Conservation (phyloP, 225 moss, liverwort and hornwort genomes). For the Straminergon stramineum region DNA sequence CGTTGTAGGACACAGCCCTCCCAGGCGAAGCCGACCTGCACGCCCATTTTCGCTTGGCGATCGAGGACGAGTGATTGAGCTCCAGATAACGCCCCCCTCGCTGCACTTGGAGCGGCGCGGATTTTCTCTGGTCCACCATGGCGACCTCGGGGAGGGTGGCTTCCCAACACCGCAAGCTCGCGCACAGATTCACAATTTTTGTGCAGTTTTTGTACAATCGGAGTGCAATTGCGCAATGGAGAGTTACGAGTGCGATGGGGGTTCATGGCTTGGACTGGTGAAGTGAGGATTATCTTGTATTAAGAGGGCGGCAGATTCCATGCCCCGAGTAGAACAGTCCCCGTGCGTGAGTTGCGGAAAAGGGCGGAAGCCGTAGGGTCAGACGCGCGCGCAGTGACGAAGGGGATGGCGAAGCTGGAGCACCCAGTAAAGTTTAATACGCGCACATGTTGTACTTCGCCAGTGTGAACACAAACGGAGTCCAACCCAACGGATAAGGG, state of each 20-base stretch:
- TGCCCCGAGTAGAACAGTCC: too few relatives aligned
- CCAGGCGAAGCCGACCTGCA: background rate
- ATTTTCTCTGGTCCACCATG: conserved; percentile 17
- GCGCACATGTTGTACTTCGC: background rate
- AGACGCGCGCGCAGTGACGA: background rate
- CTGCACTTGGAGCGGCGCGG: background rate
- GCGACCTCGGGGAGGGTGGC: background rate
- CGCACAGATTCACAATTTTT: background rate
- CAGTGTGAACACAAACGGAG: background rate
- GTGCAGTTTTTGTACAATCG: background rate
- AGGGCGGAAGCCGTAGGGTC: background rate
- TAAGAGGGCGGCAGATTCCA: background rate
- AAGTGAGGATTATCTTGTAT: background rate
- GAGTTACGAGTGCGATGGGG: background rate
- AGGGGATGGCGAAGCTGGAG: background rate
- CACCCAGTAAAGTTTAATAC: background rate
- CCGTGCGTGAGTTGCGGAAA: background rate
- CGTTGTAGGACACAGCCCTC: background rate
- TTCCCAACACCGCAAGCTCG: background rate
- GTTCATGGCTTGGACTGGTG: background rate
- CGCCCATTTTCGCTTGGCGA: background rate
- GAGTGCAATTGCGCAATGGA: background rate
- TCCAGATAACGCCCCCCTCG: conserved; percentile 3
- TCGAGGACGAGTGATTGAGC: background rate
- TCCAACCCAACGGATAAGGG: background rate